Evolutionary conservation across 345 rosid genomes (phyloP).

Genomic region (Populus ilicifolia): DNA sequence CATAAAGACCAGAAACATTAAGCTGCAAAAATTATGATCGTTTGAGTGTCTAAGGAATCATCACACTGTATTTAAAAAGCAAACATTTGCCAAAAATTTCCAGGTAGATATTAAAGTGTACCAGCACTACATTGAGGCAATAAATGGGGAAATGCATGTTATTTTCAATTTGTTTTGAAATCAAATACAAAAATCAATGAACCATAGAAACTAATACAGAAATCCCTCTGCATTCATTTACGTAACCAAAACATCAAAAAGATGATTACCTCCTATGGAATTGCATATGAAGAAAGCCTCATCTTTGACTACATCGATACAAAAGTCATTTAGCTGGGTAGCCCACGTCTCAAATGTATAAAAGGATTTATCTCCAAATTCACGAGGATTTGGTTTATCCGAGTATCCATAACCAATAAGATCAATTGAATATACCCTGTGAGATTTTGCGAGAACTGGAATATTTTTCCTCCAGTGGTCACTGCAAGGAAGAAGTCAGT

Average conservation of each 20-base stretch:
- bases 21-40: not conserved
- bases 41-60: not conserved
- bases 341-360: constrained; percentile 93
- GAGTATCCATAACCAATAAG: constrained; percentile 94
- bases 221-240: not conserved
- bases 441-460: constrained; percentile 67
- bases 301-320: constrained; percentile 65
- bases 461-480: constrained; percentile 89
- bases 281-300: constrained; percentile 81
- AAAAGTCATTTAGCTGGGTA: constrained; percentile 70
- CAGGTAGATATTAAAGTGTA: not conserved
- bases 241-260: not conserved
- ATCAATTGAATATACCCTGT: constrained; percentile 73
- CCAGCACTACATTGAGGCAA: too few species aligned
- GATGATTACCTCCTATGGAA: constrained; percentile 78
- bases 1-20: constrained; percentile 14
- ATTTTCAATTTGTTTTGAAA: not conserved
- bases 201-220: not conserved
- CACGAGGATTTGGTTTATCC: constrained; percentile 77
- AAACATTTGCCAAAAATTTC: not conserved
- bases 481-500: constrained; percentile 31
- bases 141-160: too few species aligned
- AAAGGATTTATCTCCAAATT: constrained; percentile 51
- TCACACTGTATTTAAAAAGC: not conserved
- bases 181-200: not conserved